Base-by-base conservation (phyloP, 2,329 filamentous ascomycete species). In the Fusarium neocosmosporiellum region DNA sequence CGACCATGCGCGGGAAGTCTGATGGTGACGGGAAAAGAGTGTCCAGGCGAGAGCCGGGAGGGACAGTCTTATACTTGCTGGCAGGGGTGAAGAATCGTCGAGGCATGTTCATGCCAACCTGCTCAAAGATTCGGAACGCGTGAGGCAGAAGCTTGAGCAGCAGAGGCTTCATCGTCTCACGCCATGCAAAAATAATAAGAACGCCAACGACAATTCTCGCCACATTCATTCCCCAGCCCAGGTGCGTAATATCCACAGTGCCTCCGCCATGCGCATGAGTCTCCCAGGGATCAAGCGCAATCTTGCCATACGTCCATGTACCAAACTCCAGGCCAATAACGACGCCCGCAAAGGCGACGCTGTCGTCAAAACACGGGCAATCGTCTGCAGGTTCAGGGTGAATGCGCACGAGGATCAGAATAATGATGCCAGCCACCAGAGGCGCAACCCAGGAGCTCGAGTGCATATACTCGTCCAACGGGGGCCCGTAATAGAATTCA, bases 301-400 rank as follows among this genome's bases (percentile, higher is more conserved):
- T 90, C 63, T 87, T 88, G 2, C 89, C 88, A 76, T 93, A 94
- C 77, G 95, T 93, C 96, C 95, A 98, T 9, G 90, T 92, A 11
- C 93, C 96, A 67, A 93, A 83, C 77, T 97, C 93, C 54, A 94
- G 86, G 0, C 96, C 96, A 76, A 98, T 93, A 63, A 97, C 88
- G 24, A 98, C 95, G 2, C 94, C 96, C 22, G 94, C 92, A 82
- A 98, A 98, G 5, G 95, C 92, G 57, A 98, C 94, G 76, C 94
- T 97, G 83, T 98, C 96, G 80, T 98, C 96, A 79, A 97, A 98
- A 81, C 96, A 98, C 6, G 96, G 96, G 75, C 96, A 99, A 80
- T 98, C 94, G 80, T 99, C 96, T 2, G 95, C 96, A 1, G 96
- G 96, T 78, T 99, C 96, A 0, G 96, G 96, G 78, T 99, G 96